A percentile compares a stretch with the other conserved stretches of the same genome.
phyloP scores from a whole-genome alignment of 208 protist species.

The Herpetomonas muscarum region DNA sequence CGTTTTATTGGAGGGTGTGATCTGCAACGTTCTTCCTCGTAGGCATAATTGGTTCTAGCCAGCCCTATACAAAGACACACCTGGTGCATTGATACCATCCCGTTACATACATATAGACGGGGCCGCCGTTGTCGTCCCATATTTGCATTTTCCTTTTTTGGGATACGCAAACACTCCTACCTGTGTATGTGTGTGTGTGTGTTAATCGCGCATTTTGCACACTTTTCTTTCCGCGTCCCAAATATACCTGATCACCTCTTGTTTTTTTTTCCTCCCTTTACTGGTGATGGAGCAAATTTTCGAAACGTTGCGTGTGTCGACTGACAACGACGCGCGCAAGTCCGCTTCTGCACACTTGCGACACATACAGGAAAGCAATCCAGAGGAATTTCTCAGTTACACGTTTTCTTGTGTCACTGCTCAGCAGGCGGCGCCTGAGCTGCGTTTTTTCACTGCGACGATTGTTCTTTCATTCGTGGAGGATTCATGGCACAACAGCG shows the following conservation, averaged over 20 bases:
- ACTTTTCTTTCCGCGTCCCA: no score
- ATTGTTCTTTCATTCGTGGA: constrained; percentile 57
- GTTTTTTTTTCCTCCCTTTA: background rate
- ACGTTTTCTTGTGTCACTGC: constrained; percentile 49
- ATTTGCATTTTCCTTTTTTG: constrained; percentile 5
- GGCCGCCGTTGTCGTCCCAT: background rate
- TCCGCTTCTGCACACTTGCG: constrained; percentile 44
- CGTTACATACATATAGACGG: constrained; percentile 6
- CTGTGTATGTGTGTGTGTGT: constrained; percentile 3
- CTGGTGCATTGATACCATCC: no score
- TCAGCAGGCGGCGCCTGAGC: constrained; percentile 8
- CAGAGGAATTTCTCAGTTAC: constrained; percentile 53
- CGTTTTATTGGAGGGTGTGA: no score
- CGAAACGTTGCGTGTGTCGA: constrained; percentile 41
- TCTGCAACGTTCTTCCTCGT: no score
- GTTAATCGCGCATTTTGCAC: no score
- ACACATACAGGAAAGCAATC: constrained; percentile 45
- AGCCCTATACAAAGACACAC: no score
- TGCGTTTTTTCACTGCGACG: constrained; percentile 70
- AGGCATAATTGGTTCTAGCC: no score
- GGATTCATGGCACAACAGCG: constrained; percentile 53
- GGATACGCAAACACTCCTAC: constrained; percentile 2
- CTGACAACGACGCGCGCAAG: constrained; percentile 61
- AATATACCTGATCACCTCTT: background rate
- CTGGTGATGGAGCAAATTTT: constrained; percentile 50